Conservation (phyloP, 2,329 filamentous ascomycete species). For the Chaetomium sp. region DNA sequence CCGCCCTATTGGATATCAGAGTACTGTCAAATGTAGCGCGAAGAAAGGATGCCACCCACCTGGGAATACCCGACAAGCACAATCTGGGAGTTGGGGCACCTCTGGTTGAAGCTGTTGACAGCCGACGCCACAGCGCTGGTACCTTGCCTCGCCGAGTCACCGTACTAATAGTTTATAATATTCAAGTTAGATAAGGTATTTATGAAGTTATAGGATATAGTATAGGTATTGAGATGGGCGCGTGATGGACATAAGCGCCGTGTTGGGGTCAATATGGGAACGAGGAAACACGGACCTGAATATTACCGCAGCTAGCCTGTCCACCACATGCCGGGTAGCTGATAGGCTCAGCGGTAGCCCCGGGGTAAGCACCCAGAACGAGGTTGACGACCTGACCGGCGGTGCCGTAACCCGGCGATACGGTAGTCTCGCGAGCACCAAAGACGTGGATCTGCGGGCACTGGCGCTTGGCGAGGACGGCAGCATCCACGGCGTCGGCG, state of each 20-base stretch:
- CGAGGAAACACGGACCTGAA: no score
- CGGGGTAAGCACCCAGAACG: constrained; percentile 48
- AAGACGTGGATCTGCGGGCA: constrained; percentile 54
- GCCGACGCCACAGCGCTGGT: constrained; percentile 57
- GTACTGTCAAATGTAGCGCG: background rate
- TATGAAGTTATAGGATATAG: no score
- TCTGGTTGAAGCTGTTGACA: constrained; percentile 56
- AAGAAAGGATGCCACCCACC: constrained; percentile 39
- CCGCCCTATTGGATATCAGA: constrained; percentile 46
- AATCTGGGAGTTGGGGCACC: constrained; percentile 59
- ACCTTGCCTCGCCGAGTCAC: constrained; percentile 56
- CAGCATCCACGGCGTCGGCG: constrained; percentile 19
- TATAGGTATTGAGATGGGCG: no score
- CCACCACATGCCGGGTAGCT: constrained; percentile 61
- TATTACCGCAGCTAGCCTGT: constrained; percentile 55
- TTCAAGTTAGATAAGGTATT: no score
- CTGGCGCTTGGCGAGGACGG: constrained; percentile 37
- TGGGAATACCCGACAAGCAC: constrained; percentile 66
- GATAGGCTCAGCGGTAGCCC: constrained; percentile 51
- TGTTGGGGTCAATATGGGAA: constrained; percentile 8
- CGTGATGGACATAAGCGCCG: constrained; percentile 9
- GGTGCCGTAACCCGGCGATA: constrained; percentile 48
- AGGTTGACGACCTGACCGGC: constrained; percentile 49
- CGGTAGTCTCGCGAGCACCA: constrained; percentile 55
- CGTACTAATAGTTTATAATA: no score